Evolutionary conservation across 805 yeast genomes (phyloP).

Genomic region (Nakazawaea siamensis): DNA sequence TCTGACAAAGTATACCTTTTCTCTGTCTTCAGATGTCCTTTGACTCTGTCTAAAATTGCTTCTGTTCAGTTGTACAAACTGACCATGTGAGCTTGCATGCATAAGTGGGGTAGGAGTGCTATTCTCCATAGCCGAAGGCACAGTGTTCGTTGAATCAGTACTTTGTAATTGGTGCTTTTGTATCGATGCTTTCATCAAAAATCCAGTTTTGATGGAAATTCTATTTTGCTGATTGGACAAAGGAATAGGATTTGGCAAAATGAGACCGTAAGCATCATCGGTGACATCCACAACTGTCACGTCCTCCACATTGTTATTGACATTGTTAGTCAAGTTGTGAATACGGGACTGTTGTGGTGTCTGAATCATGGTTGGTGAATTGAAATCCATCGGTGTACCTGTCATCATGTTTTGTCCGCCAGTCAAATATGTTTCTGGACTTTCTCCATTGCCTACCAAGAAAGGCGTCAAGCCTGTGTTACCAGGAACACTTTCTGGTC

Average conservation of each 20-base stretch:
- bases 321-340: neutral
- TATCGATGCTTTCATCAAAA: conserved; percentile 33
- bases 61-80: neutral
- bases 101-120: neutral
- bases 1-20: neutral
- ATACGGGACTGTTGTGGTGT: conserved; percentile 1
- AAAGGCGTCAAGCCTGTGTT: conserved; percentile 9
- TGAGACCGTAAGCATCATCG: conserved; percentile 45
- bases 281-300: conserved; percentile 36
- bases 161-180: conserved; percentile 1
- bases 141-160: neutral
- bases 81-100: neutral
- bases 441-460: conserved; percentile 10
- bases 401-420: neutral
- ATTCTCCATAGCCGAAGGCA: neutral
- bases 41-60: too few relatives aligned
- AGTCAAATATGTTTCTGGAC: conserved; percentile 11
- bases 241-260: conserved; percentile 55
- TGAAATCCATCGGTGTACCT: conserved; percentile 7
- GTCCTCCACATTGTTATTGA: conserved; percentile 10
- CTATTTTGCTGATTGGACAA: conserved; percentile 64
- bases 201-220: conserved; percentile 65
- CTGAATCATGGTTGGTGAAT: conserved; percentile 7
- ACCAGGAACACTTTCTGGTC: conserved; percentile 2
- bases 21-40: neutral